Conservation (phyloP, 2,329 filamentous ascomycete genomes). For the Botrytis fragariae region DNA sequence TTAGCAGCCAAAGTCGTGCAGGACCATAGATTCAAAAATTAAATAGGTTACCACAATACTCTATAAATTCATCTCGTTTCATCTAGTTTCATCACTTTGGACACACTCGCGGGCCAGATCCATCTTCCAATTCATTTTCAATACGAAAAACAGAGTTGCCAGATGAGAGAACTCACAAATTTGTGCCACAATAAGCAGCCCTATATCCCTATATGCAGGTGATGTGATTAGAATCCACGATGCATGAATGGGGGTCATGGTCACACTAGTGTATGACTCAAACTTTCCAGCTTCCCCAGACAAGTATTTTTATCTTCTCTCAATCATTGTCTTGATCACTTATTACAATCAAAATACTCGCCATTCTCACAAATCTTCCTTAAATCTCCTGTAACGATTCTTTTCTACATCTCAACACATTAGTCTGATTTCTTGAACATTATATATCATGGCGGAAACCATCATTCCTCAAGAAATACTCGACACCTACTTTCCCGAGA, state of each 20-base stretch:
- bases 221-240: background rate
- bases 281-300: background rate
- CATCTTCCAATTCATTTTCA: too few species aligned
- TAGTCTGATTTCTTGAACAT: background rate
- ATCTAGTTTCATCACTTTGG: background rate
- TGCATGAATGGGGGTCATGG: background rate
- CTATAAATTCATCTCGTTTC: background rate
- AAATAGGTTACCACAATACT: background rate
- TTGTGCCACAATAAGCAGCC: background rate
- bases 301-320: background rate
- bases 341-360: background rate
- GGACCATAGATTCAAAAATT: background rate
- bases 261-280: slow-evolving; percentile 3
- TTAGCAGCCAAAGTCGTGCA: slow-evolving; percentile 6
- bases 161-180: background rate
- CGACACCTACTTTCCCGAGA: slow-evolving; percentile 25
- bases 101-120: accelerated
- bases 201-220: background rate
- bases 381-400: background rate
- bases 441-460: background rate
- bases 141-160: too few species aligned
- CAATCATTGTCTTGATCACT: background rate
- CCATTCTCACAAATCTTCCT: background rate
- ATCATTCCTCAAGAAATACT: slow-evolving; percentile 15
- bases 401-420: background rate